phyloP scores from a whole-genome alignment of 805 yeast species.

The Zygoascus ofunaensis region DNA sequence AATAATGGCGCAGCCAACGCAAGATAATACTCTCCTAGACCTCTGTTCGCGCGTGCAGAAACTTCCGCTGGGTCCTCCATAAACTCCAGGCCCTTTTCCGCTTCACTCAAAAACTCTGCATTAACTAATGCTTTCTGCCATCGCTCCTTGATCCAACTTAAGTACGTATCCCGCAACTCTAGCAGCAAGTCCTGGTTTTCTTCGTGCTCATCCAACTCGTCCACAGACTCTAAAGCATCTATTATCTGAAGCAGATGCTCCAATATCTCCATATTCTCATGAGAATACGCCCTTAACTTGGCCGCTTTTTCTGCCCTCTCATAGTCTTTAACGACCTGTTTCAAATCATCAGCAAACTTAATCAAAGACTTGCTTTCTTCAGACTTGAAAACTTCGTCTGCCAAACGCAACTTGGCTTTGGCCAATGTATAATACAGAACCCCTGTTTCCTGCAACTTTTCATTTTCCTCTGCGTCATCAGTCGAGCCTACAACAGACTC shows the following conservation, averaged over 20 bases:
- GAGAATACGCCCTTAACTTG: conserved; percentile 6
- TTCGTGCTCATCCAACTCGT: conserved; percentile 12
- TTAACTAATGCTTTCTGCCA: conserved; percentile 12
- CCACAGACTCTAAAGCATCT: conserved; percentile 47
- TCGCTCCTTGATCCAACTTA: conserved; percentile 16
- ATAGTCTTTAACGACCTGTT: conserved; percentile 37
- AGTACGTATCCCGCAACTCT: conserved; percentile 1
- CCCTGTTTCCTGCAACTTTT: conserved; percentile 30
- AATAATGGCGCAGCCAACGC: conserved; percentile 24
- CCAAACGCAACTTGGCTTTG: conserved; percentile 34
- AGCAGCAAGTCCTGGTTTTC: conserved; percentile 12
- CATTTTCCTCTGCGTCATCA: too few relatives aligned
- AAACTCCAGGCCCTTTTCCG: conserved; percentile 14
- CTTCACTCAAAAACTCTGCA: conserved; percentile 2
- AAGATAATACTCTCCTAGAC: conserved; percentile 27
- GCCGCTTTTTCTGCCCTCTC: conserved; percentile 32
- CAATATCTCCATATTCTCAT: conserved; percentile 35
- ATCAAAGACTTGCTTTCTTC: not conserved
- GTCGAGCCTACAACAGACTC: conserved; percentile 42
- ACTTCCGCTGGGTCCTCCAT: conserved; percentile 8
- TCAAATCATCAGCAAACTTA: conserved; percentile 4
- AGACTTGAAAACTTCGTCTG: conserved; percentile 21
- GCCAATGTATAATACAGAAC: conserved; percentile 46
- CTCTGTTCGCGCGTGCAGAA: conserved; percentile 22
- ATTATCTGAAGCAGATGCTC: conserved; percentile 45